Conservation (phyloP, 176 grass and related monocot genomes). For the Bromus sterilis region DNA sequence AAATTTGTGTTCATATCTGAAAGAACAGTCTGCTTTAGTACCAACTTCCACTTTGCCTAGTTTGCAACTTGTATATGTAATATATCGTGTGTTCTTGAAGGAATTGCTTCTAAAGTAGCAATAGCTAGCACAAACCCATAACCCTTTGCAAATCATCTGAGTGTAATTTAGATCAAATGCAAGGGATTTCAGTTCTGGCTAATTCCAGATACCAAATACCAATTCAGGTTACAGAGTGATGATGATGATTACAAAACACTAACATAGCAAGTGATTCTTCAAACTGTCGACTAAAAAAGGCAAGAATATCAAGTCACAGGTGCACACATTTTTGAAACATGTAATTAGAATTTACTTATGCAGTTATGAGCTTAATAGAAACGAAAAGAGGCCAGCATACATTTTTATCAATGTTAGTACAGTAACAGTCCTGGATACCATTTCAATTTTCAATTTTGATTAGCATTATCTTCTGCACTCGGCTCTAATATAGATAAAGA, state of each 20-base stretch:
- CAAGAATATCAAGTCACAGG: not conserved
- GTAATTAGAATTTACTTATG: not conserved
- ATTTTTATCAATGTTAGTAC: conserved; percentile 98
- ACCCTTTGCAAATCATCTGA: not conserved
- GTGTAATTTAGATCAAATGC: no score
- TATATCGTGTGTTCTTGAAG: not conserved
- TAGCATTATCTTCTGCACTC: not conserved
- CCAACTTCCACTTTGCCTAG: not conserved
- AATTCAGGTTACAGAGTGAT: not conserved
- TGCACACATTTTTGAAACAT: not conserved
- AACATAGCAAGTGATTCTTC: not conserved
- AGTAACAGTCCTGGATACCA: conserved; percentile 97
- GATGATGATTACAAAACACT: not conserved
- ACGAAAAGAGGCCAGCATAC: conserved; percentile 20
- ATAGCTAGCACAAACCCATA: not conserved
- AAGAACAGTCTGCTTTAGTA: not conserved
- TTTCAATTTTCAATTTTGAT: conserved; percentile 34
- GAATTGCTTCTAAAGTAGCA: not conserved
- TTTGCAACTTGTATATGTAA: not conserved
- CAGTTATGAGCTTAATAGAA: conserved; percentile 5
- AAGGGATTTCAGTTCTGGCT: no score
- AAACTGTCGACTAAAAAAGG: not conserved
- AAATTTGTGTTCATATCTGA: not conserved
- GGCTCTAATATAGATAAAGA: not conserved
- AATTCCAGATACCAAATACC: not conserved